phyloP scores from a whole-genome alignment of 2,329 filamentous ascomycete species.

The Curvularia verruculosa region DNA sequence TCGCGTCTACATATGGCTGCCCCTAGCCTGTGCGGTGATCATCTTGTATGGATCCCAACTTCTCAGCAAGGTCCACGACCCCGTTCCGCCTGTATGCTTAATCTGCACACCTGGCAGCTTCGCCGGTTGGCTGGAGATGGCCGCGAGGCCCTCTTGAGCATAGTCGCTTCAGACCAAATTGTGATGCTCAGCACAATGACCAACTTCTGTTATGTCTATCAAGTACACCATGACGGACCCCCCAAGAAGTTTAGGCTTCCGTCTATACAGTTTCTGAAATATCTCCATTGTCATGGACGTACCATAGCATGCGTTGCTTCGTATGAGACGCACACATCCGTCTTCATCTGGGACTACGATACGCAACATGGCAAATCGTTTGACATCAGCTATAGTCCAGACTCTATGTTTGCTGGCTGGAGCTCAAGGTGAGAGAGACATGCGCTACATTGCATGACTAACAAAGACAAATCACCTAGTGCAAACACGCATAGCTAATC shows the following conservation, averaged over 20 bases:
- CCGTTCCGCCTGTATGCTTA: slow-evolving; percentile 25
- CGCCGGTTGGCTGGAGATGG: slow-evolving; percentile 21
- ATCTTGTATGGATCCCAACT: slow-evolving; percentile 9
- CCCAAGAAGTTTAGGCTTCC: slow-evolving; percentile 33
- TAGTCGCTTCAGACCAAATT: slow-evolving; percentile 33
- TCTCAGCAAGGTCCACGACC: background rate
- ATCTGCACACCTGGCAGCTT: slow-evolving; percentile 31
- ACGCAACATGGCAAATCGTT: slow-evolving; percentile 31
- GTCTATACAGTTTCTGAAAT: slow-evolving; percentile 2
- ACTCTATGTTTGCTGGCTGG: background rate
- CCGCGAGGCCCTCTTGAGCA: slow-evolving; percentile 27
- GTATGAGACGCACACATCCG: slow-evolving; percentile 2
- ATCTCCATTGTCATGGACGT: slow-evolving; percentile 26
- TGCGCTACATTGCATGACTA: background rate
- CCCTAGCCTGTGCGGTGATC: background rate
- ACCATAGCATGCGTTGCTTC: slow-evolving; percentile 31
- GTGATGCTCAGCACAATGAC: slow-evolving; percentile 27
- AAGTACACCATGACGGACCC: slow-evolving; percentile 17
- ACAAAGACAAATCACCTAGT: background rate
- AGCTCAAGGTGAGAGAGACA: slow-evolving; percentile 1
- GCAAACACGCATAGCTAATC: slow-evolving; percentile 7
- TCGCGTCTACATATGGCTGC: background rate
- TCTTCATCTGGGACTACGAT: slow-evolving; percentile 42
- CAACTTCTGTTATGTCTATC: slow-evolving; percentile 29
- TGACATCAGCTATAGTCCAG: slow-evolving; percentile 13